Conservation (phyloP, 352 stramenopile genomes). For the Blastocystis sp. region DNA sequence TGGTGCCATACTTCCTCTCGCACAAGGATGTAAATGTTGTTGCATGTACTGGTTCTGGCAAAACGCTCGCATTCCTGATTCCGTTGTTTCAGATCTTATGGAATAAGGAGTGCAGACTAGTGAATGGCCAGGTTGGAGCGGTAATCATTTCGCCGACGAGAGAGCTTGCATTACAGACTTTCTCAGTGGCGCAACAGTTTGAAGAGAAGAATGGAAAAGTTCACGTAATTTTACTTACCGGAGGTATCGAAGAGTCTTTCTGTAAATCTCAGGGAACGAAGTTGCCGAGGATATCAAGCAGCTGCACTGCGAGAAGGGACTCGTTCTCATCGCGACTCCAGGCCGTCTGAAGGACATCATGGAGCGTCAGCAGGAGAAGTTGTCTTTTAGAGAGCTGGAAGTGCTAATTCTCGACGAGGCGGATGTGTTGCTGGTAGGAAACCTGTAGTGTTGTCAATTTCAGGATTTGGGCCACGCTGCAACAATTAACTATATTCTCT, state of each 20-base stretch:
- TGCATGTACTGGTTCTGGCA: slow-evolving; percentile 86
- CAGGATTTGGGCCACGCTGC: slow-evolving; percentile 63
- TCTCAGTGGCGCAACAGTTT: slow-evolving; percentile 68
- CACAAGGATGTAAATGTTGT: slow-evolving; percentile 88
- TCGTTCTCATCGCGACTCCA: slow-evolving; percentile 76
- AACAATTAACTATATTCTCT: slow-evolving; percentile 76
- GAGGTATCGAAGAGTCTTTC: slow-evolving; percentile 74
- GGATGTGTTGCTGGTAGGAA: slow-evolving; percentile 85
- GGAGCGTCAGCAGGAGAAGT: slow-evolving; percentile 71
- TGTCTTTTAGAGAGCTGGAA: slow-evolving; percentile 72
- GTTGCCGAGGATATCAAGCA: slow-evolving; percentile 51
- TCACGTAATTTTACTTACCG: slow-evolving; percentile 78
- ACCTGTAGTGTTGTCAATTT: slow-evolving; percentile 70
- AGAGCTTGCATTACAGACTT: slow-evolving; percentile 74
- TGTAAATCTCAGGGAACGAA: slow-evolving; percentile 63
- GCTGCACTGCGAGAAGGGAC: slow-evolving; percentile 63
- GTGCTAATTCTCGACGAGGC: slow-evolving; percentile 96
- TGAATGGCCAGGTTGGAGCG: slow-evolving; percentile 64
- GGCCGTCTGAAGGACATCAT: slow-evolving; percentile 79
- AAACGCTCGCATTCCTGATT: slow-evolving; percentile 87
- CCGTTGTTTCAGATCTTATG: slow-evolving; percentile 83
- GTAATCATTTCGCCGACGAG: slow-evolving; percentile 81
- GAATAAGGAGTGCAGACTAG: slow-evolving; percentile 62
- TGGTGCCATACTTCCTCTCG: slow-evolving; percentile 82
- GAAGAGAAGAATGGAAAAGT: slow-evolving; percentile 64